Evolutionary conservation across 2,329 filamentous ascomycete species (phyloP), one percentile per base, ranked within the genome.

Genomic region (Apiospora saccharicola): DNA sequence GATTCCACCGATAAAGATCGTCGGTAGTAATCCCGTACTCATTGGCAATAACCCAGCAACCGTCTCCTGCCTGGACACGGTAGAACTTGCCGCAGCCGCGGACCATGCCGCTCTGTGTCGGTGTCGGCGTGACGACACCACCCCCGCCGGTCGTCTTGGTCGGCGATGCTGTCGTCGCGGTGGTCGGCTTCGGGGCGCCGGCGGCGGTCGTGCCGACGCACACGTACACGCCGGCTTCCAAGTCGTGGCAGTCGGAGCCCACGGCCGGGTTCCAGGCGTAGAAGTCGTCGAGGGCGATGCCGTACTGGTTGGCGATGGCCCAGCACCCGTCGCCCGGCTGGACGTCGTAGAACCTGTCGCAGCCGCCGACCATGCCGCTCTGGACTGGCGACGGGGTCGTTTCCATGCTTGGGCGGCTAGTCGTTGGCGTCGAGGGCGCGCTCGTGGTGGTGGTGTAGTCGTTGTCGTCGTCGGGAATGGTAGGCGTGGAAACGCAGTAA

Each of bases 261-360:
- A 72, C 43, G 19, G 67, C 43, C 26, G 71, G 71, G 43, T 72
- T 72, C 67, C 67, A 72, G 4, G 68, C 71, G 10, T 67, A 70
- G 8, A 72, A 72, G 14, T 70, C 41, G 14, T 34, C 53, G 24
- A 44, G 10, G 4, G 71, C 22, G 34, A 72, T 51, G 26, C 67
- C 49, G 2, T n/a, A 16, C 37, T 53, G 13, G 22, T 14, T n/a
- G 30, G 68, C 68, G 2, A 72, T 70, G 37, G 19, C 30, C 12
- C 19, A 16, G n/a, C 71, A 72, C 7, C 22, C 70, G 6, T 49
- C 53, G 41, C 71, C 68, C 6, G 34, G 49, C 10, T 5, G 37
- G 37, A 71, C 70, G 24, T 67, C 30, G 34, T 64, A 24, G 70
- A 70, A 73, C 26, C 49, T 70, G 43, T 72, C 70, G 70, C 72